These are phyloP conservation scores for Omphalotus olearius DNA, from an alignment of 1,284 basidiomycete genomes.

Conservation along the genomic window DNA sequence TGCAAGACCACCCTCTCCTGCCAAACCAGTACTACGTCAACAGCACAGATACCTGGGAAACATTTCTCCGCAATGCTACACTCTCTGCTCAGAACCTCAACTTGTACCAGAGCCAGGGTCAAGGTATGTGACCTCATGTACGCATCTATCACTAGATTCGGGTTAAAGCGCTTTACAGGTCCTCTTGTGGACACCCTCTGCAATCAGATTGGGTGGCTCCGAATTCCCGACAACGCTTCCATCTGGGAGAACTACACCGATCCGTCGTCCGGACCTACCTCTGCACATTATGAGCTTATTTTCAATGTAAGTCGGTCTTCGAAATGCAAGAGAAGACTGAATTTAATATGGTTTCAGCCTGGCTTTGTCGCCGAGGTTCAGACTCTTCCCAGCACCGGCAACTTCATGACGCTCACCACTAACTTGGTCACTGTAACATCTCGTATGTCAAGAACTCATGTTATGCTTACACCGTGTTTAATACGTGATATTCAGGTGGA, in stretches of 20 bases:
- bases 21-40: slow-evolving; percentile 2
- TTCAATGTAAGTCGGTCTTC: background rate
- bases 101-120: background rate
- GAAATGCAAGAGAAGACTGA: background rate
- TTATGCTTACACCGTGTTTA: background rate
- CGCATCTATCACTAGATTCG: background rate
- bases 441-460: background rate
- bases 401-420: slow-evolving; percentile 24
- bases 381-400: slow-evolving; percentile 19
- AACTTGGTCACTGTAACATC: slow-evolving; percentile 5
- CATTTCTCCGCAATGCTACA: background rate
- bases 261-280: background rate
- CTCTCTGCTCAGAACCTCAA: background rate
- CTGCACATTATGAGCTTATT: background rate
- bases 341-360: background rate
- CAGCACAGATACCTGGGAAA: background rate
- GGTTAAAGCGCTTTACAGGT: background rate
- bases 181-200: background rate
- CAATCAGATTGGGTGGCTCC: slow-evolving; percentile 6
- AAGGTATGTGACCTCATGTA: background rate
- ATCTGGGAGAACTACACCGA: slow-evolving; percentile 2
- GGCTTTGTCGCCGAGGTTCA: background rate
- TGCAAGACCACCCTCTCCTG: slow-evolving; percentile 9
- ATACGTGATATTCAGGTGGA: background rate
- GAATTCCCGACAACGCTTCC: slow-evolving; percentile 9